A percentile compares a stretch with the other conserved stretches of the same genome.
phyloP scores from a whole-genome alignment of 768 basidiomycete species.

The Suillus sp. region DNA sequence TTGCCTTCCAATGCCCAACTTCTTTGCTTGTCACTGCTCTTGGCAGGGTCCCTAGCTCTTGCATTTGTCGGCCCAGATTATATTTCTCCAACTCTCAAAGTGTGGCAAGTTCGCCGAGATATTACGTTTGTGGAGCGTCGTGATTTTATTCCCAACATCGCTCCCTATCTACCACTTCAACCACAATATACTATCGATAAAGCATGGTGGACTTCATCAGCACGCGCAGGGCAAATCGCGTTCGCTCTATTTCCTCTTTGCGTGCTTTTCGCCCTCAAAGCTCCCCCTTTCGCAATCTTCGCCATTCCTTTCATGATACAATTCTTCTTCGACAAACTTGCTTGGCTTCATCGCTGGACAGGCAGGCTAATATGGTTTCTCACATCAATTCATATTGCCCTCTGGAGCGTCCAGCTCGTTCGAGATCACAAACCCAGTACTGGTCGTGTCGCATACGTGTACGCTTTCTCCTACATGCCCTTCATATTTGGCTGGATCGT shows the following conservation, averaged over 20 bases:
- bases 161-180: conserved; percentile 39
- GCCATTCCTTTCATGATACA: conserved; percentile 62
- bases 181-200: conserved; percentile 66
- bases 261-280: conserved; percentile 70
- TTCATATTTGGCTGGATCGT: conserved; percentile 68
- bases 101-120: conserved; percentile 43
- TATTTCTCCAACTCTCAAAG: conserved; percentile 49
- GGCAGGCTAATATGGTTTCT: conserved; percentile 72
- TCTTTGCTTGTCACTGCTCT: conserved; percentile 48
- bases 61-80: conserved; percentile 71
- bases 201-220: conserved; percentile 72
- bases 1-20: conserved; percentile 69
- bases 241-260: conserved; percentile 74
- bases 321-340: conserved; percentile 75
- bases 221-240: conserved; percentile 66
- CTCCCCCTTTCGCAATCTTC: conserved; percentile 71
- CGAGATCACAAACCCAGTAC: conserved; percentile 48
- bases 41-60: conserved; percentile 45
- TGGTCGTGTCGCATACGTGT: conserved; percentile 45
- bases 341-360: conserved; percentile 69
- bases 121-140: conserved; percentile 13
- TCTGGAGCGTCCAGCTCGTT: conserved; percentile 71
- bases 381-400: conserved; percentile 56
- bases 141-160: conserved; percentile 28
- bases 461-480: conserved; percentile 59